phyloP scores from a whole-genome alignment of 2,329 filamentous ascomycete species.

The Tricladium varicosporioides region DNA sequence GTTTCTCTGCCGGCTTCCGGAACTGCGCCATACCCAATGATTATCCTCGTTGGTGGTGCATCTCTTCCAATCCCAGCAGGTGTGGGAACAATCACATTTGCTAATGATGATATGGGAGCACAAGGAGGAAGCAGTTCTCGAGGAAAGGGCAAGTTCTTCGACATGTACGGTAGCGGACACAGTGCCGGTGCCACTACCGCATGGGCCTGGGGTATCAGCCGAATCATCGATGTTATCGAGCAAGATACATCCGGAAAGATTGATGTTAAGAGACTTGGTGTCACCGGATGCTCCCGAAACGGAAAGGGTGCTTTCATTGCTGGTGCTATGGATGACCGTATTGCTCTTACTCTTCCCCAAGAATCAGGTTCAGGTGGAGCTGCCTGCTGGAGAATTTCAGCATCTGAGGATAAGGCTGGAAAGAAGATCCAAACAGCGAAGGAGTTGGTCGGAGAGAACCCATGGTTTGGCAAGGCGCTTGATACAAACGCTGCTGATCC shows the following conservation, averaged over 20 bases:
- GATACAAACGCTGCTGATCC: conserved; percentile 48
- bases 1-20: conserved; percentile 42
- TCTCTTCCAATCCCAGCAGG: conserved; percentile 53
- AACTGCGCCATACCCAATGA: conserved; percentile 51
- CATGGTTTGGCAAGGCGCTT: conserved; percentile 59
- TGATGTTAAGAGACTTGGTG: conserved; percentile 48
- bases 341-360: conserved; percentile 60
- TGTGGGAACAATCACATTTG: conserved; percentile 57
- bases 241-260: conserved; percentile 44
- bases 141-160: conserved; percentile 58
- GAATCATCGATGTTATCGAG: conserved; percentile 59
- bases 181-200: conserved; percentile 57
- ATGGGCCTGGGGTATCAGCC: conserved; percentile 62
- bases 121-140: conserved; percentile 47
- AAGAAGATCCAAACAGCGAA: conserved; percentile 59
- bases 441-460: conserved; percentile 59
- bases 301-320: conserved; percentile 63
- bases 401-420: conserved; percentile 48
- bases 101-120: conserved; percentile 55
- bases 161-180: conserved; percentile 53
- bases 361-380: conserved; percentile 61
- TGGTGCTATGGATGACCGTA: conserved; percentile 56
- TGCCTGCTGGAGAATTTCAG: conserved; percentile 58
- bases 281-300: conserved; percentile 63
- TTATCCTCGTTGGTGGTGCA: conserved; percentile 54